Percentiles rank a stretch among this genome's conserved stretches.
phyloP scores from a whole-genome alignment of 495 filamentous ascomycete genomes.

The Penicillium longicatenatum region DNA sequence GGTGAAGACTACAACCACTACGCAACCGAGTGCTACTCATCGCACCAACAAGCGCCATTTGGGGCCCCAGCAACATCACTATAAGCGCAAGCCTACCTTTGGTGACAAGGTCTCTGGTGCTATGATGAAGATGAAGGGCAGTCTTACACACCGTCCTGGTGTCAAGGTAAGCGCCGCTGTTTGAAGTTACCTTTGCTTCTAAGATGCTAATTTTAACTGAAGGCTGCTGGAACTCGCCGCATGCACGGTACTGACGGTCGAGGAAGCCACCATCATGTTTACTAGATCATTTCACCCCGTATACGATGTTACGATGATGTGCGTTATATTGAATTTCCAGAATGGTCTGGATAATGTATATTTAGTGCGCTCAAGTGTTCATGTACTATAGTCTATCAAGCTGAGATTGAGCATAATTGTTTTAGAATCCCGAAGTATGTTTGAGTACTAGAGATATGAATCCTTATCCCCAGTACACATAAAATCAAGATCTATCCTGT shows the following conservation, averaged over 20 bases:
- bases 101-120: conserved; percentile 73
- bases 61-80: conserved; percentile 50
- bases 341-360: background rate
- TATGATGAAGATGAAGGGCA: conserved; percentile 65
- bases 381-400: background rate
- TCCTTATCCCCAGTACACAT: background rate
- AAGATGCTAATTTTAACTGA: conserved; percentile 11
- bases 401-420: background rate
- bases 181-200: background rate
- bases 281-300: conserved; percentile 3
- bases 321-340: background rate
- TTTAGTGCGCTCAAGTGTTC: background rate
- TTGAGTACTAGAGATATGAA: background rate
- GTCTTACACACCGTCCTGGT: conserved; percentile 60
- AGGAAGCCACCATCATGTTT: conserved; percentile 40
- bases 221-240: conserved; percentile 70
- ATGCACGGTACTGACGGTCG: conserved; percentile 75
- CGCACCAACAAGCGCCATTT: conserved; percentile 12
- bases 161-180: conserved; percentile 54
- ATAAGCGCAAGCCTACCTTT: conserved; percentile 56
- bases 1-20: conserved; percentile 33
- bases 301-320: background rate
- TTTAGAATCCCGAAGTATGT: background rate
- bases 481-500: background rate
- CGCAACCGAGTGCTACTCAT: conserved; percentile 12